Evolutionary conservation across 2,329 filamentous ascomycete species (phyloP).

Genomic region (Fusarium napiforme): DNA sequence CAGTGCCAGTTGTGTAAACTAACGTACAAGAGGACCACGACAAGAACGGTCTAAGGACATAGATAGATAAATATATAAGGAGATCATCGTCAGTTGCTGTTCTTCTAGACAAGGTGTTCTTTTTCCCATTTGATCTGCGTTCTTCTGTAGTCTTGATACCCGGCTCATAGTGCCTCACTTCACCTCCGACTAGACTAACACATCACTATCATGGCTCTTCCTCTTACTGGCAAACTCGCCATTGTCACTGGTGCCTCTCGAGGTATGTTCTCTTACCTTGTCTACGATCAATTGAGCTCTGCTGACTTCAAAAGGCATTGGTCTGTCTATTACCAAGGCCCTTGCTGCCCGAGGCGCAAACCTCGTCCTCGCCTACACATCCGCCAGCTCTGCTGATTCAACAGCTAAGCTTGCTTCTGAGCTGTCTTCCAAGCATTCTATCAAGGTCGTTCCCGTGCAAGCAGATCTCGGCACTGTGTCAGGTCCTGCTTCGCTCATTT

Average conservation of each 20-base stretch:
- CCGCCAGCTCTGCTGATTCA: constrained; percentile 30
- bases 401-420: constrained; percentile 38
- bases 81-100: not conserved
- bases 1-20: constrained; percentile 1
- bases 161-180: not conserved
- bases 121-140: not conserved
- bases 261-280: constrained; percentile 60
- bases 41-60: not conserved
- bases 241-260: constrained; percentile 84
- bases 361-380: constrained; percentile 43
- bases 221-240: constrained; percentile 78
- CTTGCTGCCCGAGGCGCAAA: constrained; percentile 44
- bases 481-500: constrained; percentile 39
- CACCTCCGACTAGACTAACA: not conserved
- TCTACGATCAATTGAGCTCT: not conserved
- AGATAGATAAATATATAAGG: constrained; percentile 15
- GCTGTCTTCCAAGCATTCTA: constrained; percentile 58
- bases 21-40: constrained; percentile 11
- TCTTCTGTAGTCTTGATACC: constrained; percentile 11
- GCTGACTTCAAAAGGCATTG: constrained; percentile 37
- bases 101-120: not conserved
- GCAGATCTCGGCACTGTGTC: constrained; percentile 59
- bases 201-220: constrained; percentile 49
- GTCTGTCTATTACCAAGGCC: constrained; percentile 39
- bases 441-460: constrained; percentile 71